Conservation (phyloP, 2,329 filamentous ascomycete species). For the Grosmannia clavigera region DNA sequence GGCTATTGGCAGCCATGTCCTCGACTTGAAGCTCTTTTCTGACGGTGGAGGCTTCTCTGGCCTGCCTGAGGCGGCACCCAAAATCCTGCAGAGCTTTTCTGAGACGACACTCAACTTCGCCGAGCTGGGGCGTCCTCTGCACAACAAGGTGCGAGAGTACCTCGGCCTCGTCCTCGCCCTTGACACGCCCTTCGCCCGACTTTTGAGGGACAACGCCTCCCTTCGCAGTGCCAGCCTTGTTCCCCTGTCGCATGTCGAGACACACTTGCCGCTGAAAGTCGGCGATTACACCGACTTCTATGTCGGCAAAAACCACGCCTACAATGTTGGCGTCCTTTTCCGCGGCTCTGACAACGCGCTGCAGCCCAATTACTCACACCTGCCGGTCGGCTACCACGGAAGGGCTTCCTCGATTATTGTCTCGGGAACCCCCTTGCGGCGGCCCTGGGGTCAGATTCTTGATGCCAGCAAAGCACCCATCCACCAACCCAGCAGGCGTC, state of each 20-base stretch:
- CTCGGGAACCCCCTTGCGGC: conserved; percentile 57
- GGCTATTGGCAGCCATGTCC: neutral
- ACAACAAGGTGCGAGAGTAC: conserved; percentile 57
- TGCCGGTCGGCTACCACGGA: conserved; percentile 74
- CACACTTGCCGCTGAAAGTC: conserved; percentile 64
- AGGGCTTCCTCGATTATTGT: conserved; percentile 64
- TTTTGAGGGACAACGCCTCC: conserved; percentile 48
- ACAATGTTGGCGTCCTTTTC: conserved; percentile 56
- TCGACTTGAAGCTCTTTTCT: neutral
- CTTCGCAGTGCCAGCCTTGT: conserved; percentile 49
- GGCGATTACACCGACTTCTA: conserved; percentile 84
- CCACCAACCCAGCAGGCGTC: conserved; percentile 50
- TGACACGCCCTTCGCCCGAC: conserved; percentile 43
- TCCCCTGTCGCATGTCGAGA: conserved; percentile 44
- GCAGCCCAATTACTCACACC: conserved; percentile 69
- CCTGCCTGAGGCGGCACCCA: neutral
- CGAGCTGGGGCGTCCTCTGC: conserved; percentile 53
- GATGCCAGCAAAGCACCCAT: conserved; percentile 49
- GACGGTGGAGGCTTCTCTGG: neutral
- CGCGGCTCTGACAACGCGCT: conserved; percentile 49
- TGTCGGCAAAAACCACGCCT: conserved; percentile 67
- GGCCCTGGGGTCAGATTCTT: conserved; percentile 67
- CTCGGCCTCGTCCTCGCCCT: conserved; percentile 50
- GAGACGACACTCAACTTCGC: conserved; percentile 38
- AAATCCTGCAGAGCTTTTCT: neutral